These are phyloP conservation scores for Neurospora hispaniola DNA, from an alignment of 495 filamentous ascomycete species.

Conservation along the genomic window DNA sequence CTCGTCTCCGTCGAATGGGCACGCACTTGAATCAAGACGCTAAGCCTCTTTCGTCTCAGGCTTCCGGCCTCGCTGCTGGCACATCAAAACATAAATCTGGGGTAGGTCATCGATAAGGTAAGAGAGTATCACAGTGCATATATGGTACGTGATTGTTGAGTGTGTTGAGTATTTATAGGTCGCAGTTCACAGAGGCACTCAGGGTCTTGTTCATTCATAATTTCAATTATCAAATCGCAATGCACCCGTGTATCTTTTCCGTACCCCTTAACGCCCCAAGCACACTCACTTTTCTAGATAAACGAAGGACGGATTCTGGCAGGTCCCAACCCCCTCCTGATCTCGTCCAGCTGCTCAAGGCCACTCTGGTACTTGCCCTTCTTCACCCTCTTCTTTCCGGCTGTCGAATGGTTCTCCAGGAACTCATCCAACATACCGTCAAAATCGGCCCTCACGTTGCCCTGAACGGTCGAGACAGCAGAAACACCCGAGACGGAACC, in stretches of 20 bases:
- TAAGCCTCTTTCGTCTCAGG: not conserved
- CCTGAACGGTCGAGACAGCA: slow-evolving; percentile 40
- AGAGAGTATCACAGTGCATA: too few species aligned
- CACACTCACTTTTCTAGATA: not conserved
- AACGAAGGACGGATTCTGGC: slow-evolving; percentile 32
- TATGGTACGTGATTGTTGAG: not conserved
- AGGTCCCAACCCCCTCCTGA: slow-evolving; percentile 69
- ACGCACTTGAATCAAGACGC: not conserved
- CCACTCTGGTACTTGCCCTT: slow-evolving; percentile 74
- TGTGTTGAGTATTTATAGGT: not conserved
- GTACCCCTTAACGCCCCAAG: not conserved
- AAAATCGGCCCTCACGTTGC: slow-evolving; percentile 60
- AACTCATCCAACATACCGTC: slow-evolving; percentile 91
- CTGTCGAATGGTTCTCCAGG: slow-evolving; percentile 61
- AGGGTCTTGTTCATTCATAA: not conserved
- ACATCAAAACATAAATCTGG: not conserved
- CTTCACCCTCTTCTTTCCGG: slow-evolving; percentile 72
- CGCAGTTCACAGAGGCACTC: not conserved
- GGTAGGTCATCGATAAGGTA: not conserved
- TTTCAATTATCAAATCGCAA: not conserved
- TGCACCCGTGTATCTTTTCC: not conserved
- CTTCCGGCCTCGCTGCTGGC: not conserved
- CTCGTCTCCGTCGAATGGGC: not conserved
- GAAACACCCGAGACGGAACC: slow-evolving; percentile 36
- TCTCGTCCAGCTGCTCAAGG: slow-evolving; percentile 81